A percentile compares a stretch with the other conserved stretches of the same genome.
These are phyloP conservation scores for Termitomyces sp. DNA, from an alignment of 768 basidiomycete genomes.

Conservation along the genomic window DNA sequence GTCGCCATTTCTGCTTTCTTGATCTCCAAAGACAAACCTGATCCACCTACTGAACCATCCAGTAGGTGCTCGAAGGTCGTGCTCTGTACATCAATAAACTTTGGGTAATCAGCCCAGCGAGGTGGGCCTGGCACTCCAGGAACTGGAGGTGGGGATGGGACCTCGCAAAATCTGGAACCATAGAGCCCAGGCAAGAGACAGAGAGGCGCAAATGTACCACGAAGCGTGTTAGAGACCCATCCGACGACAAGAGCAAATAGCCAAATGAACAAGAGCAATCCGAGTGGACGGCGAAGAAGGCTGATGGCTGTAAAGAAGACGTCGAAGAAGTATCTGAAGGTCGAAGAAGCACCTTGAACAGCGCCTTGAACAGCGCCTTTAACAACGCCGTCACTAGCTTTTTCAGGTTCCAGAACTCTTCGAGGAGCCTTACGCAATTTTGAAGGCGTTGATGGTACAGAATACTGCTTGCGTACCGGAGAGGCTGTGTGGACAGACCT, in stretches of 20 bases:
- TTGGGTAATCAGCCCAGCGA: conserved; percentile 55
- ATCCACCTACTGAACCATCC: conserved; percentile 51
- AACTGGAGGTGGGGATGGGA: neutral
- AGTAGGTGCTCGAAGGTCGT: conserved; percentile 58
- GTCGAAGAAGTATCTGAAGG: conserved; percentile 37
- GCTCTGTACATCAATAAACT: conserved; percentile 53
- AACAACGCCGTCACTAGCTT: conserved; percentile 23
- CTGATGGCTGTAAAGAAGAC: conserved; percentile 40
- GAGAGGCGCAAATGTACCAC: conserved; percentile 46
- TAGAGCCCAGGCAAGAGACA: conserved; percentile 61
- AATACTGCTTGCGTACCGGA: conserved; percentile 13
- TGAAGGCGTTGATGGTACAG: conserved; percentile 4
- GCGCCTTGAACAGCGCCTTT: conserved; percentile 12
- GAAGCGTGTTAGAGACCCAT: conserved; percentile 36
- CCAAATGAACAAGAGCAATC: conserved; percentile 45
- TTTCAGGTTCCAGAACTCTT: conserved; percentile 18
- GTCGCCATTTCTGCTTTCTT: conserved; percentile 78
- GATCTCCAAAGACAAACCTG: conserved; percentile 58
- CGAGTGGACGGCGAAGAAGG: conserved; percentile 51
- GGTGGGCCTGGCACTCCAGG: conserved; percentile 16
- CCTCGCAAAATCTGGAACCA: conserved; percentile 35
- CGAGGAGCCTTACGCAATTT: conserved; percentile 8
- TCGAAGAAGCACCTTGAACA: conserved; percentile 18
- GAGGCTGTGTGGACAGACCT: conserved; percentile 18
- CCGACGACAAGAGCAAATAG: conserved; percentile 40